These are phyloP conservation scores for Colletotrichum endophyticum DNA, from an alignment of 2,329 filamentous ascomycete genomes.

Conservation along the genomic window DNA sequence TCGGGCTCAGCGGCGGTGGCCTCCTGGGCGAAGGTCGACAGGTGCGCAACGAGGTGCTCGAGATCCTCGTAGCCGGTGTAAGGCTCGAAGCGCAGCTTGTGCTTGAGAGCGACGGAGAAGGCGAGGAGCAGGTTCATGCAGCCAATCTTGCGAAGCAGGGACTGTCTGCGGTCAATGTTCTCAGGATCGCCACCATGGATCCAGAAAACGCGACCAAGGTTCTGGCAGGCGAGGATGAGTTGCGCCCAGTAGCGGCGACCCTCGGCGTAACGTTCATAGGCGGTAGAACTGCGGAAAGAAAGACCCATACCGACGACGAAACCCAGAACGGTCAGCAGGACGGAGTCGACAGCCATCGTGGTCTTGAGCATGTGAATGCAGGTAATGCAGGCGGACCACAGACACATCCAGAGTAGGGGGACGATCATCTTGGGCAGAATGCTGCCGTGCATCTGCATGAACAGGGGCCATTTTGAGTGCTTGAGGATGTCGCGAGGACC, in stretches of 20 bases:
- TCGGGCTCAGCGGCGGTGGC: constrained; percentile 45
- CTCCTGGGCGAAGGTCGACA: constrained; percentile 74
- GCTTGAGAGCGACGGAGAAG: constrained; percentile 79
- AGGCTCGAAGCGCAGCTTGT: constrained; percentile 83
- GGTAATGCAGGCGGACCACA: constrained; percentile 72
- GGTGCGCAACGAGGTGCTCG: constrained; percentile 69
- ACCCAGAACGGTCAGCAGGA: constrained; percentile 77
- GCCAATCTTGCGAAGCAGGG: constrained; percentile 73
- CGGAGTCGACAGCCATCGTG: constrained; percentile 42
- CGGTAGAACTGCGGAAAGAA: constrained; percentile 77
- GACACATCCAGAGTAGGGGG: constrained; percentile 65
- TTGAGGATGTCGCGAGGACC: constrained; percentile 73
- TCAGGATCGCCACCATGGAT: constrained; percentile 70
- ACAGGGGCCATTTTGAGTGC: constrained; percentile 79
- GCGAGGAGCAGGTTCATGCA: constrained; percentile 80
- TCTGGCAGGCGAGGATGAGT: constrained; percentile 65
- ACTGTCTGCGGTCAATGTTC: constrained; percentile 60
- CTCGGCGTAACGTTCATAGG: constrained; percentile 75
- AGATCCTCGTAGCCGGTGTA: constrained; percentile 80
- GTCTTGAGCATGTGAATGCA: constrained; percentile 53
- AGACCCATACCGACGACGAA: constrained; percentile 82
- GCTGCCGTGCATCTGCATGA: constrained; percentile 77
- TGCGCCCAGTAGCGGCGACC: constrained; percentile 68
- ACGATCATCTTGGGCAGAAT: constrained; percentile 77
- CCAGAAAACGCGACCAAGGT: constrained; percentile 82